Conservation (phyloP, 768 basidiomycete genomes). For the Suillus bovinus region DNA sequence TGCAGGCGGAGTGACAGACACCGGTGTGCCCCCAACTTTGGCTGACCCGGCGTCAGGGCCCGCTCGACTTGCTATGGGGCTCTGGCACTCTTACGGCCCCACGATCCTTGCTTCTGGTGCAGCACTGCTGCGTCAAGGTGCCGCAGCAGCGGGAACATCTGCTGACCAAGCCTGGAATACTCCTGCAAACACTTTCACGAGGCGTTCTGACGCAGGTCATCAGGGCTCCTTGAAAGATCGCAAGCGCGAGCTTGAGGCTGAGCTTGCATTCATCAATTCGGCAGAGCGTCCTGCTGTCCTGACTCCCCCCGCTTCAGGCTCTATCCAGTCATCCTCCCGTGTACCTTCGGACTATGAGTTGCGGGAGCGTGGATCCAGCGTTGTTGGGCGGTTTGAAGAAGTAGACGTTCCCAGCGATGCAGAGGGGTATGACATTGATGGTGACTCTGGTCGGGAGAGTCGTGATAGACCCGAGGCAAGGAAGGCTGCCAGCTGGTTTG, state of each 20-base stretch:
- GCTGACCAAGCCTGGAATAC: conserved; percentile 29
- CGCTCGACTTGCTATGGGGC: conserved; percentile 57
- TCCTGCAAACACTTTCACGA: conserved; percentile 28
- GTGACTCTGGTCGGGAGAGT: conserved; percentile 15
- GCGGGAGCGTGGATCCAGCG: conserved; percentile 45
- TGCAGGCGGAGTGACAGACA: conserved; percentile 21
- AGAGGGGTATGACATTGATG: conserved; percentile 57
- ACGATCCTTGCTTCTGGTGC: conserved; percentile 67
- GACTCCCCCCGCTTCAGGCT: conserved; percentile 30
- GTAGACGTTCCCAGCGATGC: conserved; percentile 70
- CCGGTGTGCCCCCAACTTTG: conserved; percentile 45
- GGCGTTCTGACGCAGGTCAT: conserved; percentile 4
- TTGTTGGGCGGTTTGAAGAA: conserved; percentile 59
- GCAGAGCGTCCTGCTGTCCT: conserved; percentile 25
- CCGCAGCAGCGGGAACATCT: conserved; percentile 39
- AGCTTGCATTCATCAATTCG: conserved; percentile 51
- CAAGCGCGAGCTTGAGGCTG: conserved; percentile 53
- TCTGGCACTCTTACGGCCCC: conserved; percentile 84
- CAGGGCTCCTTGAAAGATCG: conserved; percentile 40
- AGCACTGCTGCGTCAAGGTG: conserved; percentile 55
- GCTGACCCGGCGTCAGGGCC: conserved; percentile 62
- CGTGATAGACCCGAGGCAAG: conserved; percentile 26
- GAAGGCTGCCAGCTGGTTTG: conserved; percentile 35
- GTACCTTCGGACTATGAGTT: conserved; percentile 43
- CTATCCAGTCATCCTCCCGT: conserved; percentile 35